These are phyloP conservation scores for Blattamonas nauphoetae DNA, from an alignment of 78 protist genomes.

Conservation along the genomic window DNA sequence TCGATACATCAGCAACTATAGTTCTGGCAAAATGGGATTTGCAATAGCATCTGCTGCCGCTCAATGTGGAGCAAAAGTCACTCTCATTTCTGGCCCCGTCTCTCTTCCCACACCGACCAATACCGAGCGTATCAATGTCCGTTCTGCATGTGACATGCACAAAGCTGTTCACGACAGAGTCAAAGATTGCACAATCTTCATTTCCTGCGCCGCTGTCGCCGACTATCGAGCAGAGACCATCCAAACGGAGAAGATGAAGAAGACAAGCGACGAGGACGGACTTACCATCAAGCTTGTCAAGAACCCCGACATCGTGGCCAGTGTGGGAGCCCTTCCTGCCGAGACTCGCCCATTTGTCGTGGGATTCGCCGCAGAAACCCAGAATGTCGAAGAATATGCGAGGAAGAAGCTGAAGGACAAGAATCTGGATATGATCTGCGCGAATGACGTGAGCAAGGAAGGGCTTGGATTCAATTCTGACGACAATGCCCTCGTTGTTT, in stretches of 20 bases:
- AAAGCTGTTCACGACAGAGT: not conserved
- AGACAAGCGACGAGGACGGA: not conserved
- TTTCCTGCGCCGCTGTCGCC: not conserved
- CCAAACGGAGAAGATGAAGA: not conserved
- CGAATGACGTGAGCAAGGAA: not conserved
- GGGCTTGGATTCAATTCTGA: not conserved
- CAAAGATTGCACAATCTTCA: not conserved
- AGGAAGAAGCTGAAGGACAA: not conserved
- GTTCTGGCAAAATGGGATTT: conserved; percentile 9
- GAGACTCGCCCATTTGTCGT: not conserved
- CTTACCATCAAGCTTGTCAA: not conserved
- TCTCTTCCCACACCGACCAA: not conserved
- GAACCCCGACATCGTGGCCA: not conserved
- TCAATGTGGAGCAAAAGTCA: not conserved
- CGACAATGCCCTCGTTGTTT: not conserved
- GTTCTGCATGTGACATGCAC: not conserved
- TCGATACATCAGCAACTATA: not conserved
- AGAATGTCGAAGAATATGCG: not conserved
- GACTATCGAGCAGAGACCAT: not conserved
- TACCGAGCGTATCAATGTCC: not conserved
- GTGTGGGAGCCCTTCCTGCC: not conserved
- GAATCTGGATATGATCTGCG: not conserved
- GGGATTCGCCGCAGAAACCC: conserved; percentile 11
- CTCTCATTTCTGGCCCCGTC: not conserved
- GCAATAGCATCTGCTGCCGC: not conserved